Evolutionary conservation across 2,329 filamentous ascomycete genomes (phyloP).

Genomic region (Colletotrichum godetiae): DNA sequence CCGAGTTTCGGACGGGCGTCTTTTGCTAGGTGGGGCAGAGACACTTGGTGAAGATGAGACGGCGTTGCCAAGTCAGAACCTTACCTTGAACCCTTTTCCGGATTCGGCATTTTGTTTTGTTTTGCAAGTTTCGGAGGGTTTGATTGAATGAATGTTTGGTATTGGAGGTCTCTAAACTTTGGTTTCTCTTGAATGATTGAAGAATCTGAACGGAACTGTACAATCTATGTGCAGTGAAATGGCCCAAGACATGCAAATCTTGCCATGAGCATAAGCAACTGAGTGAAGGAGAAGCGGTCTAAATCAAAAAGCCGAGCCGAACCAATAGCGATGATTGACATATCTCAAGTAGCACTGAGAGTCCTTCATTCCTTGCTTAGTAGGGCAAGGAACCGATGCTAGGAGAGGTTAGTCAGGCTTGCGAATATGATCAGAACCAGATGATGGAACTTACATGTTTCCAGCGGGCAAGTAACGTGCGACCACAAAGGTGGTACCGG

Average conservation of each 20-base stretch:
- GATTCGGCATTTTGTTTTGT: not conserved
- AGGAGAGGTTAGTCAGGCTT: not conserved
- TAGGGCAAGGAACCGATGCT: not conserved
- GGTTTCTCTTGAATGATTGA: not conserved
- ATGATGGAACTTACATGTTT: not conserved
- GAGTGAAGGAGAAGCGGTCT: not conserved
- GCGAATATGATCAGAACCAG: too few relatives aligned
- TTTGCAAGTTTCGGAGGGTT: not conserved
- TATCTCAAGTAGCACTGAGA: not conserved
- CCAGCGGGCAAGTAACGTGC: slow-evolving; percentile 11
- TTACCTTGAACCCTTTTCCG: not conserved
- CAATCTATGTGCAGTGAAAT: not conserved
- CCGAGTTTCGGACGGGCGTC: not conserved
- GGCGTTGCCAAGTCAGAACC: not conserved
- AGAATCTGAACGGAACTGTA: not conserved
- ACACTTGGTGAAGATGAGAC: not conserved
- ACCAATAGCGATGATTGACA: not conserved
- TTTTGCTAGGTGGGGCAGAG: not conserved
- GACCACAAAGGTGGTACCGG: not conserved
- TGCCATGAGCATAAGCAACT: not conserved
- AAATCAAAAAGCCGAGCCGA: not conserved
- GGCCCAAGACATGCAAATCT: not conserved
- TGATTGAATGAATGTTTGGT: not conserved
- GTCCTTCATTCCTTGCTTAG: not conserved
- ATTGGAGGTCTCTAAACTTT: not conserved